Evolutionary conservation across 257 asterid genomes (phyloP).

Genomic region (Coffea eugenioides): DNA sequence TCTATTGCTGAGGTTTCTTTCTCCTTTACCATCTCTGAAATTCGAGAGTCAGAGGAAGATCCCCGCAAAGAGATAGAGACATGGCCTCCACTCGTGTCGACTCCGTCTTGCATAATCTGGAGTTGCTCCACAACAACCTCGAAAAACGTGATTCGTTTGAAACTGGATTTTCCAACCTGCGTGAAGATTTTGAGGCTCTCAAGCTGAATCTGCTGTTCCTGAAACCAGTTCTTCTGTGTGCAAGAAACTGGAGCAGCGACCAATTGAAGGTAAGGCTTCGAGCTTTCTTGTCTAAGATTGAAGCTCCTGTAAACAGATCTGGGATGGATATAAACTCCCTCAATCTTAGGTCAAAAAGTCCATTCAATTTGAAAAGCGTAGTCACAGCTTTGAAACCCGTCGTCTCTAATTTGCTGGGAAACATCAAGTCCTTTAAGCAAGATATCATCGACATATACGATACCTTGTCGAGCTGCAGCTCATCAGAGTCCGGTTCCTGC

Average conservation of each 20-base stretch:
- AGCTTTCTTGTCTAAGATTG: neutral
- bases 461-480: no score
- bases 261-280: neutral
- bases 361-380: no score
- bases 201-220: neutral
- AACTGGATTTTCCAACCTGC: no score
- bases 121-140: neutral
- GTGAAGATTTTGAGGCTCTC: neutral
- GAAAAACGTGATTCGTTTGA: no score
- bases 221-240: neutral
- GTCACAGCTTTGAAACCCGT: neutral
- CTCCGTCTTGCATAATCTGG: neutral
- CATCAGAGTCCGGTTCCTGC: no score
- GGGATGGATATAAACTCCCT: neutral
- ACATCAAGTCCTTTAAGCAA: neutral
- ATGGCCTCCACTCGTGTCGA: neutral
- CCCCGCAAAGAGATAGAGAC: neutral
- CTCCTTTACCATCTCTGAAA: no score
- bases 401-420: neutral
- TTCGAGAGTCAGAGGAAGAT: neutral
- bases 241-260: no score
- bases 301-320: neutral
- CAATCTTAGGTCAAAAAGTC: neutral
- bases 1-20: no score
- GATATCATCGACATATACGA: no score